Percentiles rank a stretch among this genome's conserved stretches.
These are phyloP conservation scores for Cylindrodendrum hubeiense DNA, from an alignment of 2,329 filamentous ascomycete genomes.

Conservation along the genomic window DNA sequence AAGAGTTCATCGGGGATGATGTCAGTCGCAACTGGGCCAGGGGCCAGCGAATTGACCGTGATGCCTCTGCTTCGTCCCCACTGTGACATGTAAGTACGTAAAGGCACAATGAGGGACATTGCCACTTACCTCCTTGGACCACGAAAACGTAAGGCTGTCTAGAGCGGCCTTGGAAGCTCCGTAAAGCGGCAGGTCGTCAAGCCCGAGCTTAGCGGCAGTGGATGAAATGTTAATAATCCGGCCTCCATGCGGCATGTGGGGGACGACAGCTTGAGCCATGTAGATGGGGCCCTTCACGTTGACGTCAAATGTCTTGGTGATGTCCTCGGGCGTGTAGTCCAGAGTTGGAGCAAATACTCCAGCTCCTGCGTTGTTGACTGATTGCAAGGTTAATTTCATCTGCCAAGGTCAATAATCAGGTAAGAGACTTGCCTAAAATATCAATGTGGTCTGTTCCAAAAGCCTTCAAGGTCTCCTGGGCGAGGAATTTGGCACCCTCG, in stretches of 20 bases:
- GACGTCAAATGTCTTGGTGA: constrained; percentile 46
- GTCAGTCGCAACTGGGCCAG: constrained; percentile 55
- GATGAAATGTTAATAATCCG: constrained; percentile 43
- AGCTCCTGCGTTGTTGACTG: constrained; percentile 55
- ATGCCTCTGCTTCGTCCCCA: constrained; percentile 44
- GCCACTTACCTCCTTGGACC: constrained; percentile 51
- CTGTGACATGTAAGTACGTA: constrained; percentile 1
- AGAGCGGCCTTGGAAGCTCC: constrained; percentile 49
- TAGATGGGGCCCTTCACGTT: constrained; percentile 53
- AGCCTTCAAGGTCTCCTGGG: constrained; percentile 49
- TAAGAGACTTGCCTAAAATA: constrained; percentile 50
- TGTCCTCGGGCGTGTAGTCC: constrained; percentile 36
- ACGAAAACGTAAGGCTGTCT: constrained; percentile 50
- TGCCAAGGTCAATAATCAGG: fast-evolving
- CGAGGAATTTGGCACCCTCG: constrained; percentile 49
- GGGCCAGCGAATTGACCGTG: constrained; percentile 58
- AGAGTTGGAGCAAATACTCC: too few relatives aligned
- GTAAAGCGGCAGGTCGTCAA: constrained; percentile 29
- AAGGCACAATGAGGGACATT: not conserved
- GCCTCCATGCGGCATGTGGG: constrained; percentile 51
- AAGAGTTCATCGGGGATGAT: constrained; percentile 30
- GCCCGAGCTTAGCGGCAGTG: constrained; percentile 34
- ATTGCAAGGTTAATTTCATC: fast-evolving
- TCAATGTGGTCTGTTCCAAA: constrained; percentile 54
- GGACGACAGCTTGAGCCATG: constrained; percentile 48